These are phyloP conservation scores for Lepiota venenata DNA, from an alignment of 768 basidiomycete species.

Conservation along the genomic window DNA sequence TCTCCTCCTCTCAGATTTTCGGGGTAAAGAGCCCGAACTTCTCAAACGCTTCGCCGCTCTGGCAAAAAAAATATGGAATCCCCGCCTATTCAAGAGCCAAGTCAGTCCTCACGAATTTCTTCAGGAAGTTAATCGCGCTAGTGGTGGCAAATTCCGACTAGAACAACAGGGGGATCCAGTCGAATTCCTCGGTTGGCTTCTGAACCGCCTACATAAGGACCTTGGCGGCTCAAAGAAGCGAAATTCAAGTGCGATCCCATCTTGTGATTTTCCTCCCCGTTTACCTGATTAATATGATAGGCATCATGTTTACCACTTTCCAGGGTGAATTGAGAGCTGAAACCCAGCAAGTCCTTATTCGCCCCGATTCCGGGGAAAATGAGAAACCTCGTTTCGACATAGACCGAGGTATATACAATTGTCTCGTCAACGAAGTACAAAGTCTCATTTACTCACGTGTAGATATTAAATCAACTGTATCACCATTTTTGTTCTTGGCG, in stretches of 20 bases:
- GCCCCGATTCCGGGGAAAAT: slow-evolving; percentile 68
- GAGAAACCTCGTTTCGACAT: slow-evolving; percentile 92
- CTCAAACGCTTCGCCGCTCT: slow-evolving; percentile 84
- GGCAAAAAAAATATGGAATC: slow-evolving; percentile 96
- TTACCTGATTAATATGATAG: slow-evolving; percentile 34
- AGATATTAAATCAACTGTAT: slow-evolving; percentile 84
- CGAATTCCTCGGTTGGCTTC: slow-evolving; percentile 93
- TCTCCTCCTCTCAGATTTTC: slow-evolving; percentile 72
- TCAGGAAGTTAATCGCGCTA: slow-evolving; percentile 92
- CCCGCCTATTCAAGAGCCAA: slow-evolving; percentile 94
- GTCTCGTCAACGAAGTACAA: slow-evolving; percentile 10
- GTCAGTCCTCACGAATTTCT: slow-evolving; percentile 98
- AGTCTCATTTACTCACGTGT: slow-evolving; percentile 10
- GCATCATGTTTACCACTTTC: slow-evolving; percentile 89
- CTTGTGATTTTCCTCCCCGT: slow-evolving; percentile 12
- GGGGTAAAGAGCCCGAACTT: slow-evolving; percentile 79
- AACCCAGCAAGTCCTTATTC: slow-evolving; percentile 89
- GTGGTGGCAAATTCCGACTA: slow-evolving; percentile 86
- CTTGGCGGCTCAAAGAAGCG: slow-evolving; percentile 92
- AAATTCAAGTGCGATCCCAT: slow-evolving; percentile 70
- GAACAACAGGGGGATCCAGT: slow-evolving; percentile 96
- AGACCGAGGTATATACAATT: slow-evolving; percentile 67
- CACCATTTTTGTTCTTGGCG: slow-evolving; percentile 94
- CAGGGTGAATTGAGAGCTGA: slow-evolving; percentile 93
- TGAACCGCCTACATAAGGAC: slow-evolving; percentile 92